These are phyloP conservation scores for Drechmeria coniospora DNA, from an alignment of 2,329 filamentous ascomycete species.

Conservation along the genomic window DNA sequence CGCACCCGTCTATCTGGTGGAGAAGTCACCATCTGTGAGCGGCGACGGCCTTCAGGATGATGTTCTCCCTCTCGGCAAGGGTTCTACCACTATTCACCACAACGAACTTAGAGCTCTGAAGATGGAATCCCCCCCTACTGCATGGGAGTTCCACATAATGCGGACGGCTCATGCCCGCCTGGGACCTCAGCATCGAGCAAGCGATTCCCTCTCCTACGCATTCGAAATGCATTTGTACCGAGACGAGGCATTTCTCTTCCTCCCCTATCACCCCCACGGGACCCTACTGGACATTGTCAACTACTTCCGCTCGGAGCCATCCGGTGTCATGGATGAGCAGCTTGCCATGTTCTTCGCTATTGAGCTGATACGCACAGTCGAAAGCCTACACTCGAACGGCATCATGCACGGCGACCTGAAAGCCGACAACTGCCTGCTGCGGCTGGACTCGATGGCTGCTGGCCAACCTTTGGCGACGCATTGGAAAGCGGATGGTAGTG, in stretches of 20 bases:
- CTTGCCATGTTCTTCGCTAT: conserved; percentile 92
- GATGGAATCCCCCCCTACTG: conserved; percentile 75
- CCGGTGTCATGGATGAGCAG: conserved; percentile 71
- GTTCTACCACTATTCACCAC: conserved; percentile 42
- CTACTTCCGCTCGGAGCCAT: conserved; percentile 55
- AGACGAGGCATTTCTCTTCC: conserved; percentile 77
- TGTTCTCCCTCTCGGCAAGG: conserved; percentile 42
- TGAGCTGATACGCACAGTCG: conserved; percentile 79
- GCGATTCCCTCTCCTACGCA: conserved; percentile 64
- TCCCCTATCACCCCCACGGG: conserved; percentile 78
- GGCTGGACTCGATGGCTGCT: conserved; percentile 43
- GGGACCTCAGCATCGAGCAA: conserved; percentile 52
- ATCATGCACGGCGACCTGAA: conserved; percentile 91
- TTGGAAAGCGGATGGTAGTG: conserved; percentile 58
- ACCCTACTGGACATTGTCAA: conserved; percentile 94
- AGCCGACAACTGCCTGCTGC: conserved; percentile 84
- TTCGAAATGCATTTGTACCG: conserved; percentile 86
- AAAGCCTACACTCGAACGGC: conserved; percentile 64
- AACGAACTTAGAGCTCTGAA: conserved; percentile 70
- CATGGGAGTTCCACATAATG: conserved; percentile 97
- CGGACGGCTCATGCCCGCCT: conserved; percentile 65
- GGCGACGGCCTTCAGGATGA: conserved; percentile 29
- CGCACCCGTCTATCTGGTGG: conserved; percentile 84
- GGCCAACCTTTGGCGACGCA: conserved; percentile 36
- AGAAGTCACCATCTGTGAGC: conserved; percentile 44